Conservation (phyloP, 2,329 filamentous ascomycete genomes). For the Ophiostoma triangulosporum region DNA sequence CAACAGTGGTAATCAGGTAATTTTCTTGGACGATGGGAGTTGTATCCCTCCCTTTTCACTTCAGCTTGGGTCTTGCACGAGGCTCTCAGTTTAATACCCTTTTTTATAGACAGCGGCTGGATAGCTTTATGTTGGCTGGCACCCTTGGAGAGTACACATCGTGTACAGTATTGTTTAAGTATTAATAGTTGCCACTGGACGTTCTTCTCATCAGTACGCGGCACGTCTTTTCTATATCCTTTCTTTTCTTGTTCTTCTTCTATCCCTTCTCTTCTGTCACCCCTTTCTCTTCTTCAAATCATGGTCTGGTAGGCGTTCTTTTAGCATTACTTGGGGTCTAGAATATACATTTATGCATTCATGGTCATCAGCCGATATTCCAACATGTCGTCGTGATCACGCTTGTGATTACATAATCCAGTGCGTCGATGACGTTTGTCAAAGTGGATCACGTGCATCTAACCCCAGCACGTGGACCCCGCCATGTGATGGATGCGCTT, state of each 20-base stretch:
- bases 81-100: background rate
- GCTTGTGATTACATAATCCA: no score
- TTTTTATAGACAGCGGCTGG: no score
- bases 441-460: no score
- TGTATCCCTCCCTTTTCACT: background rate
- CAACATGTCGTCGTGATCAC: no score
- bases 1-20: background rate
- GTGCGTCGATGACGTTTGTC: no score
- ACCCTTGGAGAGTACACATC: no score
- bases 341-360: no score
- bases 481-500: slow-evolving; percentile 4
- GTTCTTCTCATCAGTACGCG: background rate
- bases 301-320: background rate
- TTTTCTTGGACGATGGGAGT: no score
- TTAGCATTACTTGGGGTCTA: background rate
- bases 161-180: background rate
- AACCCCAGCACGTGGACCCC: slow-evolving; percentile 2
- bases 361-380: no score
- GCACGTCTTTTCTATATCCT: no score
- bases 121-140: no score
- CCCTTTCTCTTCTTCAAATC: background rate
- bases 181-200: background rate
- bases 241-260: background rate
- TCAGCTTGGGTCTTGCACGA: background rate
- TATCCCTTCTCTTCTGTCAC: background rate